Percentiles rank a stretch among this genome's conserved stretches.
phyloP scores from a whole-genome alignment of 1,139 yeast species.

The Meyerozyma athensensis region DNA sequence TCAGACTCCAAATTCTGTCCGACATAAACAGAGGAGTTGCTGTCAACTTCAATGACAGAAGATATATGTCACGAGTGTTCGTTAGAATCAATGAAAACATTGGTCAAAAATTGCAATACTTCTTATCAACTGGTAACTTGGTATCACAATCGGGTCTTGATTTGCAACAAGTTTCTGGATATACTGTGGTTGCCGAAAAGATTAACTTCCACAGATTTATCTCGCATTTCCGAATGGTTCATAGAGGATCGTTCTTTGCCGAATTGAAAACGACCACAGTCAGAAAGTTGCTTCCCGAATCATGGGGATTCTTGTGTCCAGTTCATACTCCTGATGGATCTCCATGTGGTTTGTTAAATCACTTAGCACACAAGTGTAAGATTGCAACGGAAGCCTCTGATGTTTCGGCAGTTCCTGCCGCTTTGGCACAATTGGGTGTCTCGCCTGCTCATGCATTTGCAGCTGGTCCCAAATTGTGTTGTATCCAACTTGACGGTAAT shows the following conservation, averaged over 20 bases:
- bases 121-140: constrained; percentile 93
- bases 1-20: constrained; percentile 68
- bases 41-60: constrained; percentile 77
- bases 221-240: constrained; percentile 98
- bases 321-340: constrained; percentile 99
- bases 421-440: constrained; percentile 74
- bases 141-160: constrained; percentile 97
- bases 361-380: constrained; percentile 90
- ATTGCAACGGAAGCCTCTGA: constrained; percentile 76
- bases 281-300: constrained; percentile 91
- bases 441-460: constrained; percentile 71
- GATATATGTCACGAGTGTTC: constrained; percentile 78
- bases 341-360: constrained; percentile 97
- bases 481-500: constrained; percentile 91
- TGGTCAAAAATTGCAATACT: constrained; percentile 91
- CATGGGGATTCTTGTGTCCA: constrained; percentile 99
- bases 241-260: constrained; percentile 98
- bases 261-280: constrained; percentile 97
- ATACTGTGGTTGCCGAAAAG: constrained; percentile 97
- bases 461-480: constrained; percentile 82
- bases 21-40: constrained; percentile 81
- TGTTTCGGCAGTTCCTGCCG: constrained; percentile 64
- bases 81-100: constrained; percentile 84
- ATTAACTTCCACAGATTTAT: constrained; percentile 95
- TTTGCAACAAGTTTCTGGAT: constrained; percentile 97